These are phyloP conservation scores for Fusarium gaditjirri DNA, from an alignment of 2,329 filamentous ascomycete species.

Conservation along the genomic window DNA sequence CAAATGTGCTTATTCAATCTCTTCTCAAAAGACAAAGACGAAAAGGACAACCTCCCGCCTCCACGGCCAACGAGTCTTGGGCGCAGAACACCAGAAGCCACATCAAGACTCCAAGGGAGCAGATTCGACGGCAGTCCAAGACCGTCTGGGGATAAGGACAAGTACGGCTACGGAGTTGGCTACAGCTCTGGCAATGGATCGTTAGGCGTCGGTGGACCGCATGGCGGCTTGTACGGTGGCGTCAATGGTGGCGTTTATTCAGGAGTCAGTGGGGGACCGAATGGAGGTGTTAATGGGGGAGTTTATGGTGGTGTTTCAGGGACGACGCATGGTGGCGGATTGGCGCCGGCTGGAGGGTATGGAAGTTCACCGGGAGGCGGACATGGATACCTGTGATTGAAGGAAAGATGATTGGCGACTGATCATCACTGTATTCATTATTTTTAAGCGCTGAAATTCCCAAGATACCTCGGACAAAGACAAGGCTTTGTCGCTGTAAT, in stretches of 20 bases:
- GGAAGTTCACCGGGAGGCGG: conserved; percentile 27
- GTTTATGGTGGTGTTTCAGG: conserved; percentile 33
- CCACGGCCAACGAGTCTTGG: conserved; percentile 14
- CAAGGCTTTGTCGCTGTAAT: not conserved
- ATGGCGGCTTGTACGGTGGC: conserved; percentile 23
- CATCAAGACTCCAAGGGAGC: conserved; percentile 21
- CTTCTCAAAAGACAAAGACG: conserved; percentile 22
- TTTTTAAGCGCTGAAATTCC: not conserved
- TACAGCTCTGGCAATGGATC: conserved; percentile 19
- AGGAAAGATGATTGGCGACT: no score
- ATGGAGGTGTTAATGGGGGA: conserved; percentile 21
- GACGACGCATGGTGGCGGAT: conserved; percentile 14
- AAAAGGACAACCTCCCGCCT: conserved; percentile 10
- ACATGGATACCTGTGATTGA: conserved; percentile 8
- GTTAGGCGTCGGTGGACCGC: conserved; percentile 7
- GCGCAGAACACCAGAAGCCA: conserved; percentile 25
- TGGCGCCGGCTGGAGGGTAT: conserved; percentile 17
- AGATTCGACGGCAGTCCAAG: conserved; percentile 24
- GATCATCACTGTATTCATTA: not conserved
- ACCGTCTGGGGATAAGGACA: not conserved
- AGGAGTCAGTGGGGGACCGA: conserved; percentile 13
- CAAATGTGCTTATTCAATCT: conserved; percentile 31
- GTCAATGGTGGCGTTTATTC: conserved; percentile 30
- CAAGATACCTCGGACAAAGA: not conserved
- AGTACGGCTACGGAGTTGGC: not conserved